Conservation (phyloP, 2,329 filamentous ascomycete species). For the Penicillium sp. region DNA sequence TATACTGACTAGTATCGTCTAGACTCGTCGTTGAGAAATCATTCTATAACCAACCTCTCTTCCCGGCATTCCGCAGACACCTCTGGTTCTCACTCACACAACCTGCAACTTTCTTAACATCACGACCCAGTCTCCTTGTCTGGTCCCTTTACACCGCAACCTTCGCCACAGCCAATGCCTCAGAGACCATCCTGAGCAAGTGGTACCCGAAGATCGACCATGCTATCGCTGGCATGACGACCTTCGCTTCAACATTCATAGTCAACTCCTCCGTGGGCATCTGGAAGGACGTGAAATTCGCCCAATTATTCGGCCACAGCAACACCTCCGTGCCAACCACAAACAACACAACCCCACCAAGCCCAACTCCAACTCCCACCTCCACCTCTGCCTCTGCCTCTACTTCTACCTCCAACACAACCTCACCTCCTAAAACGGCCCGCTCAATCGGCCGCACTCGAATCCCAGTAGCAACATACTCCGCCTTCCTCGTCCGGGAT, state of each 20-base stretch:
- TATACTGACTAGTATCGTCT: constrained; percentile 14
- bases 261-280: constrained; percentile 74
- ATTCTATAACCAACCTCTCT: constrained; percentile 34
- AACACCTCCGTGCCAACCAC: constrained; percentile 12
- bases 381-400: constrained; percentile 11
- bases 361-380: constrained; percentile 5
- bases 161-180: constrained; percentile 79
- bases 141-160: constrained; percentile 73
- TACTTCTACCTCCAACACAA: constrained; percentile 14
- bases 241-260: constrained; percentile 72
- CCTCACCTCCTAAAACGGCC: constrained; percentile 22
- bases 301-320: constrained; percentile 63
- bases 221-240: constrained; percentile 69
- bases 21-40: constrained; percentile 47
- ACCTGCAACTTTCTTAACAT: constrained; percentile 40
- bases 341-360: constrained; percentile 7
- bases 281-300: constrained; percentile 85
- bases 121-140: constrained; percentile 44
- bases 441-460: constrained; percentile 31
- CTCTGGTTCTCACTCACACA: constrained; percentile 38
- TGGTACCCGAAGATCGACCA: constrained; percentile 51
- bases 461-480: constrained; percentile 50
- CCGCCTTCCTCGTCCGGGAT: constrained; percentile 75
- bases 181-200: constrained; percentile 75
- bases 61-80: constrained; percentile 36